Evolutionary conservation across 225 moss, liverwort and hornwort species (phyloP).

Genomic region (Pleurozium schreberi): DNA sequence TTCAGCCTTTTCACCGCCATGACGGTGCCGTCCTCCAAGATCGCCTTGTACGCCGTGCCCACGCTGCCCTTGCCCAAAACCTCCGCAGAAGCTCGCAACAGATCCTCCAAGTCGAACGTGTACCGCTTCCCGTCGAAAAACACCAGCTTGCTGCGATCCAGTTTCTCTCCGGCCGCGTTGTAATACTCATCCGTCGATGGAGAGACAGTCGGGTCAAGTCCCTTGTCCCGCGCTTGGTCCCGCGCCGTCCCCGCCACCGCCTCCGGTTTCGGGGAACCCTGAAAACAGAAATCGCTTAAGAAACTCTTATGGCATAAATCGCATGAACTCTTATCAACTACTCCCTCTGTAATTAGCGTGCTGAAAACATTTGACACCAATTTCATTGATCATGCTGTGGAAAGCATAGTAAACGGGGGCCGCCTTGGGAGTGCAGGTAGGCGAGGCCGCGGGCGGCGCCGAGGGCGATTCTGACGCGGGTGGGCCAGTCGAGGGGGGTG

Average conservation of each 20-base stretch:
- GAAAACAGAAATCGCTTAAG: neutral
- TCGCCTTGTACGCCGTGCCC: conserved; percentile 83
- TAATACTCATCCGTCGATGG: conserved; percentile 2
- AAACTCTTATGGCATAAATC: neutral
- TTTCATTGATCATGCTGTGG: no score
- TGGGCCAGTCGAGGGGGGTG: conserved; percentile 70
- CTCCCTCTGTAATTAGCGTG: neutral
- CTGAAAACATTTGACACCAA: no score
- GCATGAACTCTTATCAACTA: neutral
- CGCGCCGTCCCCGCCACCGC: neutral
- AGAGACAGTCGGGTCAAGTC: neutral
- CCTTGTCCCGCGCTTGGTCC: conserved; percentile 2
- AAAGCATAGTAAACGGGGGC: conserved; percentile 56
- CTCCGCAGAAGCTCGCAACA: conserved; percentile 80
- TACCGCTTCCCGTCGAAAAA: conserved; percentile 40
- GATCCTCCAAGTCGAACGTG: conserved; percentile 58
- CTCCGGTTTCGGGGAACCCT: neutral
- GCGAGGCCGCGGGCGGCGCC: conserved; percentile 77
- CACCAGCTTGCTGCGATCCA: conserved; percentile 40
- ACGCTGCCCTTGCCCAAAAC: conserved; percentile 85
- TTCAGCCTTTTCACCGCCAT: conserved; percentile 77
- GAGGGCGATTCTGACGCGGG: conserved; percentile 61
- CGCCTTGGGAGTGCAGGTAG: conserved; percentile 55
- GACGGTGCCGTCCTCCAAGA: conserved; percentile 51
- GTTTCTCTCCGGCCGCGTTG: conserved; percentile 9